Conservation (phyloP, 805 yeast genomes). For the Sugiyamaella boreocaroliniensis region DNA sequence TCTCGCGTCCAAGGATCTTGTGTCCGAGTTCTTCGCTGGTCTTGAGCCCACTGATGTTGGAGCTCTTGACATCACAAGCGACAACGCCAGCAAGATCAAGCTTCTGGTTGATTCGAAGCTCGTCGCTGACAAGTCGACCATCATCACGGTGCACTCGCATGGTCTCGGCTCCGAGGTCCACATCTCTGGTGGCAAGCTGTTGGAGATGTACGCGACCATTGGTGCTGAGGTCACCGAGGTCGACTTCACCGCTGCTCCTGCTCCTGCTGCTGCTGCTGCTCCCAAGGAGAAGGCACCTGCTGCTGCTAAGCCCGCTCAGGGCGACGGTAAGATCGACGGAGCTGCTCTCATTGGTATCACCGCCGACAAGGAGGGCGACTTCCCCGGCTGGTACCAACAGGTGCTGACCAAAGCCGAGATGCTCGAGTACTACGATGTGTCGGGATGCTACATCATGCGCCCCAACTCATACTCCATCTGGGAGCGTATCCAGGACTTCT, state of each 20-base stretch:
- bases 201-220: conserved; percentile 38
- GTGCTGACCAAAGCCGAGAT: conserved; percentile 94
- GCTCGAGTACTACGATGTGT: conserved; percentile 97
- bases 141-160: conserved; percentile 25
- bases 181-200: conserved; percentile 32
- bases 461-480: conserved; percentile 92
- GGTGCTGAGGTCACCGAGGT: conserved; percentile 39
- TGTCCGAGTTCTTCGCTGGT: conserved; percentile 50
- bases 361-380: conserved; percentile 84
- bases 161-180: conserved; percentile 32
- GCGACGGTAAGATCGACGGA: conserved; percentile 58
- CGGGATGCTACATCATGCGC: conserved; percentile 96
- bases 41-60: conserved; percentile 41
- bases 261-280: conserved; percentile 39
- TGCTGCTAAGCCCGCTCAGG: conserved; percentile 19
- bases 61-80: conserved; percentile 29
- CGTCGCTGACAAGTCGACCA: conserved; percentile 30
- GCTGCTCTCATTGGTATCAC: conserved; percentile 95
- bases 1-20: conserved; percentile 76
- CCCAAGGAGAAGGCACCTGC: conserved; percentile 32
- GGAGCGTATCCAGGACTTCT: conserved; percentile 90
- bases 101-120: conserved; percentile 46
- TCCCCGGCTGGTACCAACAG: conserved; percentile 97
- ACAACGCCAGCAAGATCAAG: conserved; percentile 53
- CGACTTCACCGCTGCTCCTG: conserved; percentile 30